phyloP scores from a whole-genome alignment of 2,329 filamentous ascomycete genomes.

The Ceratocystis papillata region DNA sequence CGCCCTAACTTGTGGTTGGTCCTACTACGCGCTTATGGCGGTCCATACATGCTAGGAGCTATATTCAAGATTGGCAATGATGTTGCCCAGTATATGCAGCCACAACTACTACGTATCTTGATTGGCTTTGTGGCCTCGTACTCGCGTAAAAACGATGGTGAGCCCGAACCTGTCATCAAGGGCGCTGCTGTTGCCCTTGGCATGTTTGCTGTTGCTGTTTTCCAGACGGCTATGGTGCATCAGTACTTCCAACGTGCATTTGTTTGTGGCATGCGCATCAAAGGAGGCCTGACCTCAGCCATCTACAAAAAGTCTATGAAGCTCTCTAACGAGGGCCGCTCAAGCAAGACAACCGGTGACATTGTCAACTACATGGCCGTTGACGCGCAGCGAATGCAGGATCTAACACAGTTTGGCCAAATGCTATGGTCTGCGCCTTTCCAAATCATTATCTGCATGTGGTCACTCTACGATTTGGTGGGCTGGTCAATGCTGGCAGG shows the following conservation, averaged over 20 bases:
- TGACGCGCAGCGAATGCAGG: conserved; percentile 87
- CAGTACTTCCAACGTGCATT: conserved; percentile 97
- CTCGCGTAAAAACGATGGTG: conserved; percentile 39
- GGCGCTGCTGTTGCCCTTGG: conserved; percentile 78
- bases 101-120: conserved; percentile 73
- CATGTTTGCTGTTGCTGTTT: conserved; percentile 81
- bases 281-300: conserved; percentile 74
- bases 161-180: conserved; percentile 66
- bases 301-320: conserved; percentile 88
- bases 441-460: conserved; percentile 91
- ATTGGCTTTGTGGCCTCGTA: conserved; percentile 71
- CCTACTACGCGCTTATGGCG: conserved; percentile 71
- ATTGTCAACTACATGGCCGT: conserved; percentile 99
- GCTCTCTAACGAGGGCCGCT: conserved; percentile 84
- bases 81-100: conserved; percentile 74
- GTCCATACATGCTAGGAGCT: conserved; percentile 68
- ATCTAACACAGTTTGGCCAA: conserved; percentile 88
- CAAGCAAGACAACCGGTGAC: conserved; percentile 83
- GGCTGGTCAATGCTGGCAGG: conserved; percentile 93
- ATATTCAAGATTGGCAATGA: conserved; percentile 88
- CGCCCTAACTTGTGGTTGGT: conserved; percentile 73
- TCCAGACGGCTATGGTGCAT: conserved; percentile 78
- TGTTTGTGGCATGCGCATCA: conserved; percentile 91
- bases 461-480: conserved; percentile 89
- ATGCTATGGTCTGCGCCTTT: conserved; percentile 96